Percentiles rank a stretch among this genome's conserved stretches.
Evolutionary conservation across 345 rosid species (phyloP).

Genomic region (Populus deltoides): DNA sequence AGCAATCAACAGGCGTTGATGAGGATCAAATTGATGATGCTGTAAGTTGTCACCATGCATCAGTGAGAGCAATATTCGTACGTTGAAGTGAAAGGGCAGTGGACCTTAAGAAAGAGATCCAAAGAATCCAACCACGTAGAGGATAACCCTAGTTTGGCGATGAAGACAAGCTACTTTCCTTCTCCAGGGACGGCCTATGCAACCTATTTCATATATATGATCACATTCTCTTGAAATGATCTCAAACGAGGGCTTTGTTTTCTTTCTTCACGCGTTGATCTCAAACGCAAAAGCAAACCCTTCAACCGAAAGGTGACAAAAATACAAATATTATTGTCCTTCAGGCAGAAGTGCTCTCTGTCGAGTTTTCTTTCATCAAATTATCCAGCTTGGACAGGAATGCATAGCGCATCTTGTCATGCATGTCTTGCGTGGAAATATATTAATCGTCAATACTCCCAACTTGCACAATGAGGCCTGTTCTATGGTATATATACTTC

Average conservation of each 20-base stretch:
- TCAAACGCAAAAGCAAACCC: not conserved
- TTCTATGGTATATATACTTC: no score
- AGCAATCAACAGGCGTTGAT: not conserved
- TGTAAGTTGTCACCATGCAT: not conserved
- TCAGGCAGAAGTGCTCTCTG: not conserved
- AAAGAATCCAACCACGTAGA: not conserved
- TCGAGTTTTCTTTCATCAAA: not conserved
- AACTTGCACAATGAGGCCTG: not conserved
- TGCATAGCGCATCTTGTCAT: not conserved
- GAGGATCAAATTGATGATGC: not conserved
- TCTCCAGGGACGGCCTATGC: not conserved
- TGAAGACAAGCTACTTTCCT: slow-evolving; percentile 1
- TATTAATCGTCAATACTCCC: not conserved
- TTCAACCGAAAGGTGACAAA: not conserved
- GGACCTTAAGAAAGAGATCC: not conserved
- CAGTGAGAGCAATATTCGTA: not conserved
- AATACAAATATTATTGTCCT: not conserved
- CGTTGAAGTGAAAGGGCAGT: slow-evolving; percentile 9
- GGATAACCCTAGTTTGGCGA: not conserved
- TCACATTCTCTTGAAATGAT: not conserved
- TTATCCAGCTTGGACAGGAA: not conserved
- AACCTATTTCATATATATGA: not conserved
- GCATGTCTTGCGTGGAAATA: not conserved
- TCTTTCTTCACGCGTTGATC: not conserved
- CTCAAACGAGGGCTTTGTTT: not conserved